Conservation (phyloP, 257 asterid species). For the Solanum pinnatisectum region DNA sequence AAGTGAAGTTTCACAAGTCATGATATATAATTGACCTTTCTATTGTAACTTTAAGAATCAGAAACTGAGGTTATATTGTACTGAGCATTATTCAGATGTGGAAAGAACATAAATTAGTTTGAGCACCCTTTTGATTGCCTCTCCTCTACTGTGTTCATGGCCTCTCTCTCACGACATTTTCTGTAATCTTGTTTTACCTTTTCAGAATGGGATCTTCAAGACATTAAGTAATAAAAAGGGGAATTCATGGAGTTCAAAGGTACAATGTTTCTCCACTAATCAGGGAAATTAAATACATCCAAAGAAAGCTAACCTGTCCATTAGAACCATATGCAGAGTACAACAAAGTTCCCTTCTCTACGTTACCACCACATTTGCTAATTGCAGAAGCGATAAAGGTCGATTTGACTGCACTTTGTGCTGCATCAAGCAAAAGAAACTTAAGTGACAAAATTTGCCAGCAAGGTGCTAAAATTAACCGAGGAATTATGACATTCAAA, state of each 20-base stretch:
- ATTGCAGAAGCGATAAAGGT: slow-evolving; percentile 82
- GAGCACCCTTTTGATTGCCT: not conserved
- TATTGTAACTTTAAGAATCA: not conserved
- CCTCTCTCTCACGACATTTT: not conserved
- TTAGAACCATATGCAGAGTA: slow-evolving; percentile 84
- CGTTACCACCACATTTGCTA: slow-evolving; percentile 91
- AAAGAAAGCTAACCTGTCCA: slow-evolving; percentile 56
- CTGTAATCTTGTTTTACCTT: not conserved
- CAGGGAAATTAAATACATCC: not conserved
- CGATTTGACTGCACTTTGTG: slow-evolving; percentile 84
- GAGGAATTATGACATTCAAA: not conserved
- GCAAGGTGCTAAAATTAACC: not conserved
- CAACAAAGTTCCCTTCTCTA: slow-evolving; percentile 64
- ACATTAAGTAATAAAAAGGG: not conserved
- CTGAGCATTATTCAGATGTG: not conserved
- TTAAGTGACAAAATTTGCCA: not conserved
- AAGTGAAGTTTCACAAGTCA: not conserved
- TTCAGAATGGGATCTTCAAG: not conserved
- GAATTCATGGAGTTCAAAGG: not conserved
- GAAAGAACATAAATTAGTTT: not conserved
- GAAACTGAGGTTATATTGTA: not conserved
- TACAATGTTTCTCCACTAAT: not conserved
- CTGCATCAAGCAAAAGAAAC: slow-evolving; percentile 35
- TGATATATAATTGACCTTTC: not conserved
- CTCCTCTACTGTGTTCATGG: not conserved